Base-by-base conservation (phyloP, 192 early-diverging fungal genomes). In the Neocallimastix lanati region DNA sequence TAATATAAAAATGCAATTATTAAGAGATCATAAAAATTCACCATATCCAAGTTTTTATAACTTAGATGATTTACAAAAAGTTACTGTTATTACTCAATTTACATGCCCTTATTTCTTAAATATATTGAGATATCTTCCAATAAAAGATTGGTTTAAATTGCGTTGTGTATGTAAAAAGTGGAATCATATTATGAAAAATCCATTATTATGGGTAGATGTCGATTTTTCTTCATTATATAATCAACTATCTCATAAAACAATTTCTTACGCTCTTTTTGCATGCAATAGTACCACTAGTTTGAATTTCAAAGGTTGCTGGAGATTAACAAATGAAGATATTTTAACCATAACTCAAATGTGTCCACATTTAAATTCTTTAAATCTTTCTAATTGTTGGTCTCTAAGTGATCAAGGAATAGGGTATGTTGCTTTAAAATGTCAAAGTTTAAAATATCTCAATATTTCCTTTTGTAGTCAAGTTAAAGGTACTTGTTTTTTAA, bases 391-490 rank as follows among this genome's bases (percentile, higher is more conserved):
- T 77, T 89, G 85, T 80, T 89, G 88, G 88, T 86, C 85, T 78
- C 78, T 89, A 30, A 89, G 83, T n/a, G 88, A 89, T 67, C 81
- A 82, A 13, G 88, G 85, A 2, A 37, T 89, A 27, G 27, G 78
- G 12, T 78, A 80, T 79, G 28, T 87, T 18, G 82, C 86, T 12
- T 77, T 78, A 25, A 76, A 77, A 29, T 78, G 83, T 18, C 81
- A 58, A 7, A 76, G 80, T 67, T 28, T 89, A 18, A 76, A 76
- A 21, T 67, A 58, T 67, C 35, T 87, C 12, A 86, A 89, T 78
- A 76, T 89, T 0, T 86, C 86, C 58, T 89, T 87, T 77, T 88
- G 87, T 77, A 85, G 87, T 15, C 87, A 89, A 77, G 77, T 89
- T 33, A 86, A 76, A 16, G 88, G 88, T 25, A 29, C 80, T 13